phyloP scores from a whole-genome alignment of 495 filamentous ascomycete genomes.

The Aspergillus ostianus region DNA sequence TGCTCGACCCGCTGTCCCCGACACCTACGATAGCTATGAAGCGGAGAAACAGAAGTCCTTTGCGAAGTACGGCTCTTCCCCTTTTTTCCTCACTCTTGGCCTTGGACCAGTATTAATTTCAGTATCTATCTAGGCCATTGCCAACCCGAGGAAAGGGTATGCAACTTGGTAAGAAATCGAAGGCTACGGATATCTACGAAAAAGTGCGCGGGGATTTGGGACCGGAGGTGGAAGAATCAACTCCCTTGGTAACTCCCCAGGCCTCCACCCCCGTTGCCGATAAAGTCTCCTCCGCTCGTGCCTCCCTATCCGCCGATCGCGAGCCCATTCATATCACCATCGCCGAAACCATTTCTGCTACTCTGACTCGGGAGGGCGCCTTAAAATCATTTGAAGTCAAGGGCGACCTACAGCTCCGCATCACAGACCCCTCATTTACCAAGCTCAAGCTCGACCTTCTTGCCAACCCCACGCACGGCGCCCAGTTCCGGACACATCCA shows the following conservation, averaged over 20 bases:
- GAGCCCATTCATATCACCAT: conserved; percentile 84
- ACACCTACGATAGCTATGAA: conserved; percentile 90
- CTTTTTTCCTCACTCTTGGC: neutral
- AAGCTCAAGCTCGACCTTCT: conserved; percentile 81
- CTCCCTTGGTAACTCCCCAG: conserved; percentile 70
- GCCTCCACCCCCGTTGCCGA: conserved; percentile 50
- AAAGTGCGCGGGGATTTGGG: conserved; percentile 87
- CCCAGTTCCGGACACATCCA: conserved; percentile 88
- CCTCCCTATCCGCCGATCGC: conserved; percentile 65
- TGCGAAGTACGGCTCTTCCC: conserved; percentile 55
- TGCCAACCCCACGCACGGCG: conserved; percentile 70
- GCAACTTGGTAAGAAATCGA: conserved; percentile 97
- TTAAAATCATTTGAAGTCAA: conserved; percentile 81
- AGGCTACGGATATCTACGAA: conserved; percentile 94
- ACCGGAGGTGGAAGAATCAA: conserved; percentile 70
- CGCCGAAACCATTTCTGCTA: conserved; percentile 83
- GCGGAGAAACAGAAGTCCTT: conserved; percentile 92
- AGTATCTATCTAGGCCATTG: conserved; percentile 46
- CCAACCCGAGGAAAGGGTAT: conserved; percentile 91
- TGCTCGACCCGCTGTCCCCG: conserved; percentile 64
- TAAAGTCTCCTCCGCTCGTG: conserved; percentile 55
- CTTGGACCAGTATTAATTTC: conserved; percentile 15
- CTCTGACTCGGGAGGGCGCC: conserved; percentile 79
- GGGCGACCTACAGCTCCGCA: conserved; percentile 85
- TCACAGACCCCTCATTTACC: conserved; percentile 80